These are phyloP conservation scores for Sequoiadendron giganteum DNA, from an alignment of 75 land plant genomes.

Conservation along the genomic window DNA sequence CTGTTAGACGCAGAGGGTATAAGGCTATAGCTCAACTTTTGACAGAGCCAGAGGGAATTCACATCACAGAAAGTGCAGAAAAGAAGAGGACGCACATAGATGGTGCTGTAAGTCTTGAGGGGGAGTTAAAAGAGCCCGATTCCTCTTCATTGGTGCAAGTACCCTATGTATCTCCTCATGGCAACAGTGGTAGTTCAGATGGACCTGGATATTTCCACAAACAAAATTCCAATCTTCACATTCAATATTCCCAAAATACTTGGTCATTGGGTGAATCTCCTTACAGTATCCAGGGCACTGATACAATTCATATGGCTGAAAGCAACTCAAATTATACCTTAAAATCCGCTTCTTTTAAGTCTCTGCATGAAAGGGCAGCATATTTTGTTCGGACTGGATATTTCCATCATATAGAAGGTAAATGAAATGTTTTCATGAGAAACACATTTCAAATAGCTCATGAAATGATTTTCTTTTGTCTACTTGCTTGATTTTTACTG, in stretches of 20 bases:
- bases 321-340: not conserved
- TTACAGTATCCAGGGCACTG: not conserved
- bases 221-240: constrained; percentile 6
- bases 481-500: not conserved
- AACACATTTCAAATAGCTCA: not conserved
- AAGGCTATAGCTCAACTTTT: constrained; percentile 40
- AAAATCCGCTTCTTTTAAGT: not conserved
- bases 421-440: not conserved
- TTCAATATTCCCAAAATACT: not conserved
- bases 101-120: not conserved
- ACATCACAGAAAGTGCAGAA: not conserved
- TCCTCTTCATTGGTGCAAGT: constrained; percentile 1
- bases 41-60: not conserved
- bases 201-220: not conserved
- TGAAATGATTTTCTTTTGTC: not conserved
- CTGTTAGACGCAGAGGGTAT: constrained; percentile 46
- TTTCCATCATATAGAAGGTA: constrained; percentile 4
- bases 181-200: not conserved
- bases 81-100: not conserved
- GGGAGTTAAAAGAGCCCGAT: not conserved
- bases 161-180: not conserved
- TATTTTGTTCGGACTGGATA: constrained; percentile 6
- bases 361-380: constrained; percentile 9
- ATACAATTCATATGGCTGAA: not conserved
- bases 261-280: not conserved